phyloP scores from a whole-genome alignment of 2,329 filamentous ascomycete genomes.

The Trichocomaceae sp. region DNA sequence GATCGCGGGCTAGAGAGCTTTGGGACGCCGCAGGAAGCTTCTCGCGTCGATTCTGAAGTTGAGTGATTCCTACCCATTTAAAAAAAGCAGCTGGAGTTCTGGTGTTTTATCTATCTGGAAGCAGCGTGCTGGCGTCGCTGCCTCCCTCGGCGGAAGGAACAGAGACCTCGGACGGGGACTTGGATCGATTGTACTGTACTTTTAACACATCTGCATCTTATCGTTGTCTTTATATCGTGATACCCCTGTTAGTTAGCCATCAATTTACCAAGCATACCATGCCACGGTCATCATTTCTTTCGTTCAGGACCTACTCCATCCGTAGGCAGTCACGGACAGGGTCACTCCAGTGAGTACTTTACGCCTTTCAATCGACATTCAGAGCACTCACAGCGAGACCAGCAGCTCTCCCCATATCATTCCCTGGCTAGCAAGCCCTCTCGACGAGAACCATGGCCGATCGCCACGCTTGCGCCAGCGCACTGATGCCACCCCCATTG shows the following conservation, averaged over 20 bases:
- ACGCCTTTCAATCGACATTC: background rate
- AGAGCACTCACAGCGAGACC: slow-evolving; percentile 1
- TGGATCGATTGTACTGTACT: background rate
- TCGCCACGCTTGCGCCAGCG: slow-evolving; percentile 35
- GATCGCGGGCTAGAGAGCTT: slow-evolving; percentile 35
- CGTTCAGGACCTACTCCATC: slow-evolving; percentile 23
- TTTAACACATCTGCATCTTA: background rate
- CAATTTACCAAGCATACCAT: slow-evolving; percentile 21
- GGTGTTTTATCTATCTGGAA: background rate
- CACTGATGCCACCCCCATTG: slow-evolving; percentile 49
- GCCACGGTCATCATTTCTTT: slow-evolving; percentile 25
- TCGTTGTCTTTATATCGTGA: slow-evolving; percentile 15
- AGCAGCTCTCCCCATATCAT: slow-evolving; percentile 5
- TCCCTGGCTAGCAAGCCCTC: slow-evolving; percentile 31
- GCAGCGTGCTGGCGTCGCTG: background rate
- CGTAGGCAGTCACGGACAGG: slow-evolving; percentile 16
- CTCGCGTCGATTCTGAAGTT: slow-evolving; percentile 23
- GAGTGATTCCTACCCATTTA: slow-evolving; percentile 19
- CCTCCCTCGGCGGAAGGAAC: background rate
- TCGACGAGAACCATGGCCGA: slow-evolving; percentile 22
- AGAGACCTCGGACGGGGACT: background rate
- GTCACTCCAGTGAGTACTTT: slow-evolving; percentile 20
- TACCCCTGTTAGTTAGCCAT: slow-evolving; percentile 15
- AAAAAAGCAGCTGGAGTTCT: background rate
- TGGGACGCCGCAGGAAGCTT: slow-evolving; percentile 25